These are phyloP conservation scores for Dactylella cylindrospora DNA, from an alignment of 2,329 filamentous ascomycete genomes.

Conservation along the genomic window DNA sequence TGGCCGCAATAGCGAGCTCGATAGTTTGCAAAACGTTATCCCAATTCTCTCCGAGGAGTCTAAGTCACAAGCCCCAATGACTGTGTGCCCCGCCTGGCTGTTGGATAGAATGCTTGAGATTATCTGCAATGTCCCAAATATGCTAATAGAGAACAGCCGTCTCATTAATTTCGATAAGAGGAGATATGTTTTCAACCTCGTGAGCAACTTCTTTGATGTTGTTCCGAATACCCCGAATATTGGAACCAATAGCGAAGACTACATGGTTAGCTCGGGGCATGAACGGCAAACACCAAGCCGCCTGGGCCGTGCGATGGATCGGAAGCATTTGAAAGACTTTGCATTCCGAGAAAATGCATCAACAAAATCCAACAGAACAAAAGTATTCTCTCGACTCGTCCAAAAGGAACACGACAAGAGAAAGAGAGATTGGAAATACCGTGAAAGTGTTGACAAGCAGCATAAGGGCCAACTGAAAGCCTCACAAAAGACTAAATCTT, in stretches of 20 bases:
- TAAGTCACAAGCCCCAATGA: slow-evolving; percentile 46
- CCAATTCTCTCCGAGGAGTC: slow-evolving; percentile 45
- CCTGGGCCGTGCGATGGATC: slow-evolving; percentile 31
- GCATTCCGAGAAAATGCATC: slow-evolving; percentile 48
- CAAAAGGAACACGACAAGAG: slow-evolving; percentile 49
- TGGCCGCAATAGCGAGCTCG: slow-evolving; percentile 45
- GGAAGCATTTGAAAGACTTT: slow-evolving; percentile 46
- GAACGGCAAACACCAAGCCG: slow-evolving; percentile 34
- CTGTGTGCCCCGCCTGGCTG: slow-evolving; percentile 49
- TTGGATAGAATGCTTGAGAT: slow-evolving; percentile 49
- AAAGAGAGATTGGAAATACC: slow-evolving; percentile 48
- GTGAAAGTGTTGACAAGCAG: slow-evolving; percentile 49
- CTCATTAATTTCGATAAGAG: slow-evolving; percentile 50
- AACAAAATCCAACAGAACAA: slow-evolving; percentile 45
- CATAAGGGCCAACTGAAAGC: slow-evolving; percentile 48
- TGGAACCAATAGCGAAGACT: slow-evolving; percentile 23
- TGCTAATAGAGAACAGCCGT: slow-evolving; percentile 50
- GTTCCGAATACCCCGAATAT: slow-evolving; percentile 39
- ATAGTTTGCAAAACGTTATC: slow-evolving; percentile 48
- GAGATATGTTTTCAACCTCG: slow-evolving; percentile 50
- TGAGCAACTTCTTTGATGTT: slow-evolving; percentile 48
- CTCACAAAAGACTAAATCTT: slow-evolving; percentile 46
- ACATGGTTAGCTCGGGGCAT: slow-evolving; percentile 7
- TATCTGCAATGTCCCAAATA: slow-evolving; percentile 50
- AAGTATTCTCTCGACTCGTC: slow-evolving; percentile 48